Evolutionary conservation across 352 stramenopile genomes (phyloP), one percentile per base, ranked within the genome.

Genomic region (Paralagenidium karlingii): DNA sequence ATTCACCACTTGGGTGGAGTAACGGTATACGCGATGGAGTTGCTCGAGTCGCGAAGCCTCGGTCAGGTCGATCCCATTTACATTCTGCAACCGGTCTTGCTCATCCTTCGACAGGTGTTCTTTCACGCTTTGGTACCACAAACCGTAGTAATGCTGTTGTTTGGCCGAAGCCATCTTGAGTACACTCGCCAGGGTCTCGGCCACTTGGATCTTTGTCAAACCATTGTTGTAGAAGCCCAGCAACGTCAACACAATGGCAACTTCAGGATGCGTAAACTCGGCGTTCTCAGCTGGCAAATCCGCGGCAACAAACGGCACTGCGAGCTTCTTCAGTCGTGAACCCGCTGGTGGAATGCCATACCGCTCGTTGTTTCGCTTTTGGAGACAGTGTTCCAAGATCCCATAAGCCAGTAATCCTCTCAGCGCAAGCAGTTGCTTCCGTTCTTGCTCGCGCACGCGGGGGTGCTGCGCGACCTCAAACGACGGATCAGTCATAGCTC

Each of bases 221-320:
- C 82, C 82, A 28, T 57, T 43, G 44, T 93, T 60, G 40, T 94
- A 96, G 53, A 93, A 96, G 8, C 68, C 64, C 0, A 95, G 53
- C 10, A 89, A 13, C 4, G 82, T 95, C 3, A 94, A 60, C 8
- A 63, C 47, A 29, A 96, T 79, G 16, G 68, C 70, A 24, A 83
- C 67, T 43, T 94, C 81, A 8, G 82, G 86, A 37, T 96, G 83
- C 28, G 73, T 83, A 57, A 93, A 96, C 47, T 96, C 86, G 3
- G 70, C 70, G 2, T 80, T 55, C 24, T 88, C 63, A 3, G 73
- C 63, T 8, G 82, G 83, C 8, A 89, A 77, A 51, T 94, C 79
- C 2, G 76, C 76, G 12, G 70, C 81, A 42, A 68, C 58, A 43
- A 93, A 96, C 15, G 83, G 86, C 12, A 96, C 78, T 8, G 77